These are phyloP conservation scores for Lepidium campestre DNA, from an alignment of 441 rosid species.

Conservation along the genomic window DNA sequence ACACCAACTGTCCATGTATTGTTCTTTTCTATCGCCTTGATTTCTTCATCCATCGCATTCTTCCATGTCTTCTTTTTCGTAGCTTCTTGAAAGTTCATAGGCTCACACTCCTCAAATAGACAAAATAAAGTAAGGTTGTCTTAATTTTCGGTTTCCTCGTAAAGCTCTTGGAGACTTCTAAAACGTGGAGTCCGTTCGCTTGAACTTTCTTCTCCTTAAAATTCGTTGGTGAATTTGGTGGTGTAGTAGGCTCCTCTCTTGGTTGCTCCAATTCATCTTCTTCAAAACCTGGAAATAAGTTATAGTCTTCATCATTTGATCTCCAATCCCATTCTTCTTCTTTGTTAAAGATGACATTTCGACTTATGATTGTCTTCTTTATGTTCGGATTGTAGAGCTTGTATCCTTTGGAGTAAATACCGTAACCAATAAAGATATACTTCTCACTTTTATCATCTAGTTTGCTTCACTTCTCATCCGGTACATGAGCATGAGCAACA, in stretches of 20 bases:
- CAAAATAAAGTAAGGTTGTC: not conserved
- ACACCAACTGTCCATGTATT: not conserved
- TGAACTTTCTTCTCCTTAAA: not conserved
- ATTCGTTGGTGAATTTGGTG: not conserved
- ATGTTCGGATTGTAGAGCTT: not conserved
- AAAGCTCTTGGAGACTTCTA: not conserved
- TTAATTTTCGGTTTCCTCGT: not conserved
- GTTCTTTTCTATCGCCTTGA: not conserved
- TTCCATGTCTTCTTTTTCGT: not conserved
- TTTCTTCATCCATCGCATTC: not conserved
- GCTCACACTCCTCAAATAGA: not conserved
- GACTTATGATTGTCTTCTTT: not conserved
- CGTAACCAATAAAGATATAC: not conserved
- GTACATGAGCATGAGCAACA: not conserved
- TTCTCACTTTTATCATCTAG: not conserved
- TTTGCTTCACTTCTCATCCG: not conserved
- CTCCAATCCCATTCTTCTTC: not conserved
- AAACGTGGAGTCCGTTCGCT: not conserved
- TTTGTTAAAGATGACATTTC: not conserved
- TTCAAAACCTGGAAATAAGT: not conserved
- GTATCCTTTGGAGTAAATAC: not conserved
- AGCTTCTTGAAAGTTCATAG: not conserved
- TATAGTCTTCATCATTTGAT: not conserved
- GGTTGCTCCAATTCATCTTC: not conserved
- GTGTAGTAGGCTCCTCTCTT: not conserved